Base-by-base conservation (phyloP, 2,329 filamentous ascomycete species). In the Sarocladium kiliense region DNA sequence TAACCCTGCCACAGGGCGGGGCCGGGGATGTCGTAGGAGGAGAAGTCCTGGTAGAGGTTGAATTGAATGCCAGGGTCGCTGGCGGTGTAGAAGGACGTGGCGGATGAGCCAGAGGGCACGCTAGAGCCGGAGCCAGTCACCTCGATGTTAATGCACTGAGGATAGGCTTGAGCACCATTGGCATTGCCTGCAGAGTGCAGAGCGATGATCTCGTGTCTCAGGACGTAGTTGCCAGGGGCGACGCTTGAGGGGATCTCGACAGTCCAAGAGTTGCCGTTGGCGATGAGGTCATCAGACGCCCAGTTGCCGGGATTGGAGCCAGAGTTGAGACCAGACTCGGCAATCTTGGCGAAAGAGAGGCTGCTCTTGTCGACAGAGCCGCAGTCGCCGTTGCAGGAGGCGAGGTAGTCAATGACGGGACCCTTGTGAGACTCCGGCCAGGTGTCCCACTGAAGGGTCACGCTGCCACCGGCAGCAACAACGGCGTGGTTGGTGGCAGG, bases 401-500 rank as follows among this genome's bases (percentile, higher is more conserved):
- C 83, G 36, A 86, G 70, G 71, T 85, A 85, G 65, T 78, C 77
- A 60, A 85, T 75, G 60, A 85, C 75, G 18, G 82, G 82, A 2
- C 82, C 82, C 60, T 84, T 76, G 71, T 89, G 77, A 55, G 75
- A 78, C 10, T 78, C 73, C n/a, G 85, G 85, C 86, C 86, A 89
- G 16, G 73, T 72, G 56, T 76, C 80, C 86, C 85, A 88, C 62
- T 81, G 76, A 50, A 88, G 69, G 57, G 79, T 72, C 60, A 88
- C 66, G 9, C 73, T 74, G 59, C 74, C 73, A 58, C 86, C 86
- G 14, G 85, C 86, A n/a, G 75, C 72, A 36, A 87, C 78, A 2
- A 63, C 62, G 32, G 73, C 70, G 18, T 69, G 70, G 55, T 70
- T 67, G 37, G 66, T 57, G 10, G 70, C 75, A 25, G 74, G 70